A percentile compares a stretch with the other conserved stretches of the same genome.
These are phyloP conservation scores for Glonium stellatum DNA, from an alignment of 495 filamentous ascomycete genomes.

Conservation along the genomic window DNA sequence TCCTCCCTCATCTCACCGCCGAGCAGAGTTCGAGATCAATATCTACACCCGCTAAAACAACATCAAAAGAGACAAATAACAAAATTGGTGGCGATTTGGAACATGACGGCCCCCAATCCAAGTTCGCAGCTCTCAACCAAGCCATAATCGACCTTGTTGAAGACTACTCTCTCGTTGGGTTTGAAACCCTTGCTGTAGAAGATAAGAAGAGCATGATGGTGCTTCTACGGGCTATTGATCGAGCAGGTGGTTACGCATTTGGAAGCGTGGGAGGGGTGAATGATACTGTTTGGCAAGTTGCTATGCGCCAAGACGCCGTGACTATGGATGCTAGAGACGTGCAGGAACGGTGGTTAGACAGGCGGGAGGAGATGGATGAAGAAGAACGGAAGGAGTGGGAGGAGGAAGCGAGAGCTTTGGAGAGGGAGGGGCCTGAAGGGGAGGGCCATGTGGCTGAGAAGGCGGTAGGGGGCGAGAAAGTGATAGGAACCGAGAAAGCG, in stretches of 20 bases:
- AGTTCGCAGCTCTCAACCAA: constrained; percentile 75
- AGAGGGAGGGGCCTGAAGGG: constrained; percentile 7
- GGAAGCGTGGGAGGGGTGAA: constrained; percentile 85
- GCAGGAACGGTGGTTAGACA: constrained; percentile 90
- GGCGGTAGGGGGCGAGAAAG: background rate
- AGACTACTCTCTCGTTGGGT: constrained; percentile 79
- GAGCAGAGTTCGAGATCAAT: constrained; percentile 23
- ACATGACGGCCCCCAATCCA: constrained; percentile 35
- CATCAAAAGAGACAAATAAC: constrained; percentile 37
- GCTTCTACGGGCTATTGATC: constrained; percentile 76
- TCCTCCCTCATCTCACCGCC: constrained; percentile 65
- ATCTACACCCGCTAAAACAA: background rate
- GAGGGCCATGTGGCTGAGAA: background rate
- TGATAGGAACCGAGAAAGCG: too few relatives aligned
- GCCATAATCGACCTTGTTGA: constrained; percentile 82
- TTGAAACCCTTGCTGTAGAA: constrained; percentile 91
- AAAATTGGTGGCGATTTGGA: constrained; percentile 47
- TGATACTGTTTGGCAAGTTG: constrained; percentile 86
- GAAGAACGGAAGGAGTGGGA: constrained; percentile 65
- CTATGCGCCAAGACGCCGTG: constrained; percentile 77
- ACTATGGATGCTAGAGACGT: constrained; percentile 77
- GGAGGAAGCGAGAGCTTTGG: constrained; percentile 46
- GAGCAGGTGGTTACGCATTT: constrained; percentile 89
- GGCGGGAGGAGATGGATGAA: constrained; percentile 82
- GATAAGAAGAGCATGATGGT: constrained; percentile 95